Percentiles rank a stretch among this genome's conserved stretches.
phyloP scores from a whole-genome alignment of 768 basidiomycete genomes.

The Porphyrellus cyaneotinctus region DNA sequence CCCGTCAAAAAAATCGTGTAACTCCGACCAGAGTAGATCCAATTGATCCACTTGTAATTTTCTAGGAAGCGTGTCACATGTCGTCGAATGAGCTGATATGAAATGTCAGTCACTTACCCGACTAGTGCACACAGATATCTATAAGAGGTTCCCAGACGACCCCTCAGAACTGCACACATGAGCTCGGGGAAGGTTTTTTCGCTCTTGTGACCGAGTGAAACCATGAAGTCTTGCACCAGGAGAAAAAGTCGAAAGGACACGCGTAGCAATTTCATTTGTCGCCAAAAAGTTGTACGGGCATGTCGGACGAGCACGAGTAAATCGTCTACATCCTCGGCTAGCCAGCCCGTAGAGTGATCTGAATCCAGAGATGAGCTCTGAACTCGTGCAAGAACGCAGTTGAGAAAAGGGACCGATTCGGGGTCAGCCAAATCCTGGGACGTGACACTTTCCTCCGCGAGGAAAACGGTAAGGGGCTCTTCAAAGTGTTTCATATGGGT shows the following conservation, averaged over 20 bases:
- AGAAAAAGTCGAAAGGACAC: constrained; percentile 47
- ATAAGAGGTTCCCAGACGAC: constrained; percentile 40
- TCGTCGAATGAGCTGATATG: constrained; percentile 14
- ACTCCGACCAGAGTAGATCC: constrained; percentile 36
- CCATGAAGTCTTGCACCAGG: constrained; percentile 42
- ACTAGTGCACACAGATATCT: constrained; percentile 45
- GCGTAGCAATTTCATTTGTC: constrained; percentile 34
- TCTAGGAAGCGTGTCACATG: constrained; percentile 19
- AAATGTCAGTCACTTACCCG: constrained; percentile 36
- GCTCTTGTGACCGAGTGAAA: constrained; percentile 40
- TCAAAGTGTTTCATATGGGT: constrained; percentile 68
- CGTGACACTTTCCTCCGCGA: constrained; percentile 8
- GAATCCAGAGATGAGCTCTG: constrained; percentile 17
- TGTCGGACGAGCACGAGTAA: constrained; percentile 35
- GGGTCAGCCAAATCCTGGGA: constrained; percentile 14
- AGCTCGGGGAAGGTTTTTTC: constrained; percentile 34
- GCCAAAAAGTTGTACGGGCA: constrained; percentile 37
- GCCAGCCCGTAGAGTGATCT: constrained; percentile 24
- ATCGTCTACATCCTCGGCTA: constrained; percentile 23
- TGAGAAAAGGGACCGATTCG: constrained; percentile 33
- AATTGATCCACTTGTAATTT: constrained; percentile 39
- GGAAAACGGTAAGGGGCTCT: constrained; percentile 47
- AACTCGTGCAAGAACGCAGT: constrained; percentile 37
- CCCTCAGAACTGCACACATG: constrained; percentile 45
- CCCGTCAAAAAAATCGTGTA: constrained; percentile 38